Percentiles rank a stretch among this genome's conserved stretches.
phyloP scores from a whole-genome alignment of 2,329 filamentous ascomycete species.

The Coleophoma eucalyptorum region DNA sequence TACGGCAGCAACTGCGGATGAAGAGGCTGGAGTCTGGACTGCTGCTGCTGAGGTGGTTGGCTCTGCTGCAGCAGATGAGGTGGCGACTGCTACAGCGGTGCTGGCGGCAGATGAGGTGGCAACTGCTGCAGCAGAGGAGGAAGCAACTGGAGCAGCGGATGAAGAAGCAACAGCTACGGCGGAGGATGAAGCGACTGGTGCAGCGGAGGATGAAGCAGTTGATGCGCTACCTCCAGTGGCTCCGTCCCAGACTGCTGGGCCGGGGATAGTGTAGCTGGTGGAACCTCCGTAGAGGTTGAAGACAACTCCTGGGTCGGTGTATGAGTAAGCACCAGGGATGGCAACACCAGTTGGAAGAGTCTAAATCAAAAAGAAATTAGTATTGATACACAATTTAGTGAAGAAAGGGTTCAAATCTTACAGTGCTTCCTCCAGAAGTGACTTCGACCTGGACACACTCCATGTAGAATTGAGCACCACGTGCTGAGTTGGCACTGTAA shows the following conservation, averaged over 20 bases:
- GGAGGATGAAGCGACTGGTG: background rate
- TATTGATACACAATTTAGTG: background rate
- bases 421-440: slow-evolving; percentile 18
- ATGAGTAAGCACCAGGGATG: slow-evolving; percentile 26
- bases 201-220: background rate
- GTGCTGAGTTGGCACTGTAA: slow-evolving; percentile 10
- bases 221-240: background rate
- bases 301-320: slow-evolving; percentile 32
- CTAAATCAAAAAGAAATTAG: background rate
- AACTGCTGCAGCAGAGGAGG: background rate
- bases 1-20: background rate
- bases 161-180: background rate
- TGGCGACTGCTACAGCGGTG: background rate
- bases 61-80: background rate
- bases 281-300: slow-evolving; percentile 35
- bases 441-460: slow-evolving; percentile 38
- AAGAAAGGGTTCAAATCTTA: background rate
- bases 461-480: slow-evolving; percentile 39
- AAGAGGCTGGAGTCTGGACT: background rate
- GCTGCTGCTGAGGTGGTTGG: background rate
- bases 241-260: slow-evolving; percentile 31
- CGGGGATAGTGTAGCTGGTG: slow-evolving; percentile 36
- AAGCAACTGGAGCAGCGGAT: background rate
- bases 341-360: slow-evolving; percentile 12
- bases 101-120: background rate